Evolutionary conservation across 257 asterid genomes (phyloP), one percentile per base, ranked within the genome.

Genomic region (Solanum chmielewskii): DNA sequence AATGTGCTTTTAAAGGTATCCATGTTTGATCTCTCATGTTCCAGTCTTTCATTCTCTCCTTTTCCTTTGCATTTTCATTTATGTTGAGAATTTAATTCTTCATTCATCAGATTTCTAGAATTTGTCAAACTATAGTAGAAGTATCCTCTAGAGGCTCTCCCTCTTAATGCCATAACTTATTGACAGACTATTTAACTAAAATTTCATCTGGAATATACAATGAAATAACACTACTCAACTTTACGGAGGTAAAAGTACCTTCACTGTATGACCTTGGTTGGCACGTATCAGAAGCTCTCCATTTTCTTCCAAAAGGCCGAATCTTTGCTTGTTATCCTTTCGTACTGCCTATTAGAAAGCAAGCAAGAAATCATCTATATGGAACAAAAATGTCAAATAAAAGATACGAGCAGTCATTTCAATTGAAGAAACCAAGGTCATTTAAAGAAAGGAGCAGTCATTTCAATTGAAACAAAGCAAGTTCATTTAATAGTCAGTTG

Each of bases 271-370:
- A 66, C 99, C 99, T 89, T 97, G 98, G 92, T 97, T 97, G 83
- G 99, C 98, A 88, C 98, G 98, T 91, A 97, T 92, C 88, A 93
- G 87, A 89, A 95, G 95, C 89, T 91, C 96, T 85, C 98, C 98
- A 52, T 92, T 93, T 87, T 95, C 98, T 90, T 97, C 99, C 86
- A 94, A 39, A 83, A 97, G 91, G 86, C 94, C 87, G 85, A 97
- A 94, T 86, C 99, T 92, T 90, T 95, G 98, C 91, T 97, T 97
- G 89, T 94, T 97, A 90, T 97, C 99, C 86, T 84, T 92, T 90
- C 95, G 92, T 83, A 97, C 98, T 23, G 96, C 97, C 99, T 95
- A 85, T 35, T 60, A 85, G 52, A 81, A 16, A 71, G 64, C 33
- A 37, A 86, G 27, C 39, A 84, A 85, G 59, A 83, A n/a, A 25